Percentiles rank a stretch among this genome's conserved stretches.
Conservation (phyloP, 2,329 filamentous ascomycete species). For the Clarireedia monteithiana region DNA sequence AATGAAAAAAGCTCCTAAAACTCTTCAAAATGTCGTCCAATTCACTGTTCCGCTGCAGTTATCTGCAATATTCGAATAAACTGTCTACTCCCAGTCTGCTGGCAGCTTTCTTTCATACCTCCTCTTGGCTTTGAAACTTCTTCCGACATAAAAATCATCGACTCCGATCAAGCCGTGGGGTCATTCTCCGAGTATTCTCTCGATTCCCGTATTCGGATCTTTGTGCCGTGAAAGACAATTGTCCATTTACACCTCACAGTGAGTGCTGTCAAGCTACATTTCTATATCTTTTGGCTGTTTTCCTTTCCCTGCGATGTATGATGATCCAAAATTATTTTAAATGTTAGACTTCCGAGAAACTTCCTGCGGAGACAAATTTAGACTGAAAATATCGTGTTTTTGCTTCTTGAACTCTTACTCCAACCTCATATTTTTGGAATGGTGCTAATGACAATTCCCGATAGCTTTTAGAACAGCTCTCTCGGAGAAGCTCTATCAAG, state of each 20-base stretch:
- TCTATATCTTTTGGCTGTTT: background rate
- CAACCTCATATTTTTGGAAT: background rate
- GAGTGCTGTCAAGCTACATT: background rate
- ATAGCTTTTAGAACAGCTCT: constrained; percentile 1
- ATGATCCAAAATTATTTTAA: constrained; percentile 19
- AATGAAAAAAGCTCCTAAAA: constrained; percentile 7
- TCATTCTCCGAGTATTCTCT: background rate
- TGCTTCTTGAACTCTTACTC: background rate
- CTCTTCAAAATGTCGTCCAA: constrained; percentile 6
- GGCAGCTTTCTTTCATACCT: background rate
- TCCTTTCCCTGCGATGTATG: constrained; percentile 11
- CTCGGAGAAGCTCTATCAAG: constrained; percentile 13
- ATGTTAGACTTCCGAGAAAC: constrained; percentile 27
- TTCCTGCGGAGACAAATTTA: constrained; percentile 19
- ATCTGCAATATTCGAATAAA: background rate
- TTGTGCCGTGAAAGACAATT: background rate
- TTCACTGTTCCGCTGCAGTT: background rate
- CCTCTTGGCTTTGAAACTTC: background rate
- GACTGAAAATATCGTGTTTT: constrained; percentile 6
- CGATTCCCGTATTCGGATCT: background rate
- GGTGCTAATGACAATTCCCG: background rate
- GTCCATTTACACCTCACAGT: background rate
- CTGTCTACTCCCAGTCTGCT: background rate
- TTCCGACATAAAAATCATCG: background rate
- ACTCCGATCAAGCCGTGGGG: no score